Conservation (phyloP, 208 protist genomes). For the Trypanosoma brucei region DNA sequence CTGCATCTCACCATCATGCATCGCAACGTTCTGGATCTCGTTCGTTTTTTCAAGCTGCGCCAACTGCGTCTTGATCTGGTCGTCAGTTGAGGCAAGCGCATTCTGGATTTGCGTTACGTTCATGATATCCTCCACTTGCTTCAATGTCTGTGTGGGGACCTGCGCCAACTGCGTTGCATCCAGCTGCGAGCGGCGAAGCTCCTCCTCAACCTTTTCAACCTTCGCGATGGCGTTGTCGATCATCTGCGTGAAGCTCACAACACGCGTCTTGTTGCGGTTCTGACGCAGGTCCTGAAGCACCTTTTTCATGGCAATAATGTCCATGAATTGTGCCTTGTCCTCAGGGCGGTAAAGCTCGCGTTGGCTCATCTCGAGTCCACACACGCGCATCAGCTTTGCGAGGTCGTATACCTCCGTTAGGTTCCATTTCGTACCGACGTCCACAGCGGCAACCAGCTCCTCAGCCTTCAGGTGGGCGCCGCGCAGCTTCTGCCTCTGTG, state of each 20-base stretch:
- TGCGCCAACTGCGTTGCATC: slow-evolving; percentile 3
- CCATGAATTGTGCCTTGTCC: slow-evolving; percentile 9
- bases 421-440: slow-evolving; percentile 5
- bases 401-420: slow-evolving; percentile 9
- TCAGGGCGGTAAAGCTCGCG: slow-evolving; percentile 7
- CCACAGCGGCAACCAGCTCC: slow-evolving; percentile 3
- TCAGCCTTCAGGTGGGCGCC: slow-evolving; percentile 7
- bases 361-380: slow-evolving; percentile 7
- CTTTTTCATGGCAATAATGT: slow-evolving; percentile 8
- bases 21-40: slow-evolving; percentile 68
- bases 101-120: slow-evolving; percentile 8
- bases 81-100: slow-evolving; percentile 5
- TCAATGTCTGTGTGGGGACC: slow-evolving; percentile 4
- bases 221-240: slow-evolving; percentile 10
- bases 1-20: slow-evolving; percentile 74
- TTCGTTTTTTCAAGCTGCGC: slow-evolving; percentile 27
- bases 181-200: slow-evolving; percentile 6
- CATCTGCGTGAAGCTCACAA: slow-evolving; percentile 9
- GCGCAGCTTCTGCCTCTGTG: slow-evolving; percentile 3
- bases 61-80: slow-evolving; percentile 9
- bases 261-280: slow-evolving; percentile 7
- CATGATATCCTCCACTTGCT: slow-evolving; percentile 9
- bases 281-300: slow-evolving; percentile 6
- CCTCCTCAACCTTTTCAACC: slow-evolving; percentile 3
- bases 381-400: slow-evolving; percentile 5